phyloP scores from a whole-genome alignment of 345 rosid genomes.

The Combretum micranthum region DNA sequence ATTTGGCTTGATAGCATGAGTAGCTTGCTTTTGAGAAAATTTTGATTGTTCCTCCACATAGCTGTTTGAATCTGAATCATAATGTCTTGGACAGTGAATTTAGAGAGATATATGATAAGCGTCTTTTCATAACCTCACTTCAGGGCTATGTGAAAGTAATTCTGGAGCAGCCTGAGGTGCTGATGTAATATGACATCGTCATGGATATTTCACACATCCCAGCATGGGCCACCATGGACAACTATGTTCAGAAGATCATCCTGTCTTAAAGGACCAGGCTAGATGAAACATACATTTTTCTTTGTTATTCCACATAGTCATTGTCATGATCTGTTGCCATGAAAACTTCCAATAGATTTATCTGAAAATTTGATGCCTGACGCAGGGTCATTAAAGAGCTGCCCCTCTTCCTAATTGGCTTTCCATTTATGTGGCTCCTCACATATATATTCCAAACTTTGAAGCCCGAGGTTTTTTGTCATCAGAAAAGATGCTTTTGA shows the following conservation, averaged over 20 bases:
- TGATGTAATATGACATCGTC: constrained; percentile 54
- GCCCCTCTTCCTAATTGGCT: constrained; percentile 89
- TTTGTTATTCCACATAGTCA: background rate
- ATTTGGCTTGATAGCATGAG: background rate
- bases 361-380: constrained; percentile 2
- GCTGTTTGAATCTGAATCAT: no score
- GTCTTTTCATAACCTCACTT: constrained; percentile 65
- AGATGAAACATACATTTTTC: constrained; percentile 12
- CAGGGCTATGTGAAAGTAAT: constrained; percentile 65
- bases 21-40: no score
- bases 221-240: constrained; percentile 75
- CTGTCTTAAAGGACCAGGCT: constrained; percentile 75
- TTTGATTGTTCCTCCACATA: no score
- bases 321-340: background rate
- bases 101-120: constrained; percentile 74
- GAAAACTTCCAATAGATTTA: background rate
- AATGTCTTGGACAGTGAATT: constrained; percentile 41
- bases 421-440: constrained; percentile 87
- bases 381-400: constrained; percentile 79
- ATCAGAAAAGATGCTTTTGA: constrained; percentile 49
- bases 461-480: constrained; percentile 69
- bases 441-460: constrained; percentile 80
- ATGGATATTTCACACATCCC: constrained; percentile 57
- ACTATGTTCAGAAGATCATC: constrained; percentile 50
- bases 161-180: constrained; percentile 53